Evolutionary conservation across 2,329 filamentous ascomycete species (phyloP).

Genomic region (Cadophora gregata): DNA sequence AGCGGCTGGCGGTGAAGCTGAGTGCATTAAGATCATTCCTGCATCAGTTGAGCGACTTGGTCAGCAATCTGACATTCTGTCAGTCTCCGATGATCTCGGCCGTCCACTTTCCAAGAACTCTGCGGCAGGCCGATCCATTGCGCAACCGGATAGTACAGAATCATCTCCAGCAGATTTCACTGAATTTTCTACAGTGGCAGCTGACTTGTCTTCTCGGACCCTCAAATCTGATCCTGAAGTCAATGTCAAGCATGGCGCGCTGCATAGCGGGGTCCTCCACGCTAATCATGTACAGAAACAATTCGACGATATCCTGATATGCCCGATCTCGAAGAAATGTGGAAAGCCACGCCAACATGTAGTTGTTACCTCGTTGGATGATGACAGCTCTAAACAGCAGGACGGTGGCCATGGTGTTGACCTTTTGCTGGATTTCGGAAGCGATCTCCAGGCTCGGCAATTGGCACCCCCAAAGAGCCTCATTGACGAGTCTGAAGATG

Average conservation of each 20-base stretch:
- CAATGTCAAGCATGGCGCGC: background rate
- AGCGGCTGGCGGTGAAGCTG: too few species aligned
- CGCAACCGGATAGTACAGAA: background rate
- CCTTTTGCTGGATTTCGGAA: background rate
- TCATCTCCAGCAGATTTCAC: background rate
- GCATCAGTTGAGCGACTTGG: background rate
- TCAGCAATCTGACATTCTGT: background rate
- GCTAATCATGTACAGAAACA: background rate
- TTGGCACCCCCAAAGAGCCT: background rate
- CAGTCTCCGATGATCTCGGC: background rate
- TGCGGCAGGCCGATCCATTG: background rate
- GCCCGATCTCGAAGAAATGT: background rate
- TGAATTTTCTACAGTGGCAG: background rate
- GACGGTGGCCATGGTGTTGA: background rate
- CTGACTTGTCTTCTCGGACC: background rate
- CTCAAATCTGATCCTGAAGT: background rate
- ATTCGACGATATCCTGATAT: background rate
- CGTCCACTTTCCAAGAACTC: background rate
- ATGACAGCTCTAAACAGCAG: background rate
- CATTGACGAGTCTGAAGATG: slow-evolving; percentile 8
- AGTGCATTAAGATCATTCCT: background rate
- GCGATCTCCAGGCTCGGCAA: background rate
- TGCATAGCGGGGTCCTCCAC: background rate
- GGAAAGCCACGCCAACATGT: background rate
- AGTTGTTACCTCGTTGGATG: background rate